These are phyloP conservation scores for Bjerkandera adusta DNA, from an alignment of 1,284 basidiomycete genomes.

Conservation along the genomic window DNA sequence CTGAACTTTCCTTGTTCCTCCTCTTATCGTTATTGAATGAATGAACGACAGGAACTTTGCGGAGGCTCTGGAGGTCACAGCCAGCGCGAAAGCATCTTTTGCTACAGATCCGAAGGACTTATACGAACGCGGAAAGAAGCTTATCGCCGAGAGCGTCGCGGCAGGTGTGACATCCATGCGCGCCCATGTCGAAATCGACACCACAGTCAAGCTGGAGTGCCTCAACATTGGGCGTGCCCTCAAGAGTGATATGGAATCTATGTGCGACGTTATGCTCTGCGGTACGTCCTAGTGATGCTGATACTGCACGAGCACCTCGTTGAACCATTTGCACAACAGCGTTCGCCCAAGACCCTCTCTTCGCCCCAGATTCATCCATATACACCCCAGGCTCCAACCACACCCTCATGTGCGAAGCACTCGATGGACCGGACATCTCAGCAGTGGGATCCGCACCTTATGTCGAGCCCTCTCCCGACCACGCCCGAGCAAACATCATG, in stretches of 20 bases:
- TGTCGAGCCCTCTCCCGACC: constrained; percentile 48
- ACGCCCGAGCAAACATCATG: constrained; percentile 52
- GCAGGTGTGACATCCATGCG: constrained; percentile 62
- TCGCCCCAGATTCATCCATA: constrained; percentile 32
- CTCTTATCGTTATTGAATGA: constrained; percentile 2
- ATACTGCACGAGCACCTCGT: not conserved
- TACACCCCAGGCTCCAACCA: constrained; percentile 46
- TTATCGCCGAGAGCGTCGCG: constrained; percentile 55
- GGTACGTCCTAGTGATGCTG: constrained; percentile 37
- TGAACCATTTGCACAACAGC: constrained; percentile 34
- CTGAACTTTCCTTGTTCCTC: constrained; percentile 18
- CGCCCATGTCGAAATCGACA: constrained; percentile 66
- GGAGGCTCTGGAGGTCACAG: constrained; percentile 54
- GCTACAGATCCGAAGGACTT: constrained; percentile 41
- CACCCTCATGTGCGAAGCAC: constrained; percentile 40
- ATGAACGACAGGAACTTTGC: constrained; percentile 44
- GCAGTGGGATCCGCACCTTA: constrained; percentile 64
- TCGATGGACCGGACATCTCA: constrained; percentile 36
- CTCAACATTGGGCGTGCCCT: constrained; percentile 49
- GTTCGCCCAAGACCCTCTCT: constrained; percentile 63
- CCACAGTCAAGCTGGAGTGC: constrained; percentile 46
- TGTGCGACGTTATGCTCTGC: constrained; percentile 56
- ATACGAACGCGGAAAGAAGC: constrained; percentile 46
- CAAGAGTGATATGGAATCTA: constrained; percentile 39
- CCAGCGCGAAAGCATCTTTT: constrained; percentile 48